Percentiles rank a stretch among this genome's conserved stretches.
phyloP scores from a whole-genome alignment of 768 basidiomycete species.

The Lanmaoa pseudosensibilis region DNA sequence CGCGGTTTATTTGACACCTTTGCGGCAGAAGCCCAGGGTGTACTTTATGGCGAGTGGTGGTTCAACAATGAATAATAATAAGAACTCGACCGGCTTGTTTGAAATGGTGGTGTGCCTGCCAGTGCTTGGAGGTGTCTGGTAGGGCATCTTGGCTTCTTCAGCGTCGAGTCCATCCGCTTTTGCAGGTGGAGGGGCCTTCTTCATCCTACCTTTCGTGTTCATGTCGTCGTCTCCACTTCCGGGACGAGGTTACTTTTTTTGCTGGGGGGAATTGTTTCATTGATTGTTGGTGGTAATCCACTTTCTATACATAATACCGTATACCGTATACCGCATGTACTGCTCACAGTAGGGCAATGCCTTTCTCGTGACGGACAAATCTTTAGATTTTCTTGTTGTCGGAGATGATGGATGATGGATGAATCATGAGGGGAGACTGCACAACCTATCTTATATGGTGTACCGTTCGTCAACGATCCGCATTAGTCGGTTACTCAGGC shows the following conservation, averaged over 20 bases:
- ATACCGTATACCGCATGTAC: neutral
- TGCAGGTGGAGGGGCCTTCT: neutral
- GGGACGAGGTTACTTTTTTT: neutral
- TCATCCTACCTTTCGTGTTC: slow-evolving; percentile 7
- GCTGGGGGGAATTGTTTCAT: neutral
- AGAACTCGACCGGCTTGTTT: neutral
- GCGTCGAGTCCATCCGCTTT: neutral
- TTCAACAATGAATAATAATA: slow-evolving; percentile 42
- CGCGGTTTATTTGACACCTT: slow-evolving; percentile 64
- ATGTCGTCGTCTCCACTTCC: neutral
- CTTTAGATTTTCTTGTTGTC: neutral
- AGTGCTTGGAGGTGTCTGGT: too few species aligned
- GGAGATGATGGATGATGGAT: neutral
- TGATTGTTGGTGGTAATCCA: neutral
- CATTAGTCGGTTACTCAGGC: too few species aligned
- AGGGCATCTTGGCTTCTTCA: neutral
- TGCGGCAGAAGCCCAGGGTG: slow-evolving; percentile 46
- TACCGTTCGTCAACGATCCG: neutral
- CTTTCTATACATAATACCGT: neutral
- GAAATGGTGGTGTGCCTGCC: neutral
- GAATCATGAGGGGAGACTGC: neutral
- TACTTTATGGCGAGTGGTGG: slow-evolving; percentile 60
- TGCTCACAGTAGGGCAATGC: neutral
- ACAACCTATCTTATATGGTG: neutral
- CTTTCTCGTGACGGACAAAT: neutral